phyloP scores from a whole-genome alignment of 768 basidiomycete species.

The Lactarius hengduanensis region DNA sequence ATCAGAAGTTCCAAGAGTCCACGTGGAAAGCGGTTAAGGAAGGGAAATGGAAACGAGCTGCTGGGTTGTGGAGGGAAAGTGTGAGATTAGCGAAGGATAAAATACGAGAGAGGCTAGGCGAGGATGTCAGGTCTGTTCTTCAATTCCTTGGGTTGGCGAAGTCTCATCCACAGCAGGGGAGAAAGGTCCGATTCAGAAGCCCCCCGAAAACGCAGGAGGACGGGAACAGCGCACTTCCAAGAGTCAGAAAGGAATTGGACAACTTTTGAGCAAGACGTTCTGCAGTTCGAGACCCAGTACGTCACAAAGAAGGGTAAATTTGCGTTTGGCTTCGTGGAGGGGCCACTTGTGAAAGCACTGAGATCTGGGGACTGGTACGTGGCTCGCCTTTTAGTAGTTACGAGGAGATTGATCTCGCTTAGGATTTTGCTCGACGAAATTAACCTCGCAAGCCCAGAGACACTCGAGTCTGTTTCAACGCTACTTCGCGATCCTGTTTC shows the following conservation, averaged over 20 bases:
- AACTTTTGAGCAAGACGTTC: constrained; percentile 62
- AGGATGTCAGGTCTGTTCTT: constrained; percentile 32
- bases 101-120: constrained; percentile 42
- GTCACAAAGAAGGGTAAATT: constrained; percentile 87
- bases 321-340: constrained; percentile 94
- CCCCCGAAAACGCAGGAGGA: constrained; percentile 71
- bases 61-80: constrained; percentile 82
- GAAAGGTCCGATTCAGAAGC: constrained; percentile 38
- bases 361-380: constrained; percentile 84
- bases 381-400: neutral
- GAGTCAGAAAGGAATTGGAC: constrained; percentile 61
- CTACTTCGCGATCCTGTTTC: constrained; percentile 81
- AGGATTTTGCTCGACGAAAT: constrained; percentile 97
- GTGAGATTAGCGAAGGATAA: constrained; percentile 65
- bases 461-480: constrained; percentile 88
- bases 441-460: constrained; percentile 92
- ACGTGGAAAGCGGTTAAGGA: constrained; percentile 80
- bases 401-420: neutral
- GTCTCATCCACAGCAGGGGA: constrained; percentile 9
- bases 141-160: neutral
- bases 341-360: constrained; percentile 89
- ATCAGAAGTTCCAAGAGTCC: constrained; percentile 79
- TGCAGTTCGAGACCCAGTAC: constrained; percentile 84
- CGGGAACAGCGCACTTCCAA: constrained; percentile 44
- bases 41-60: constrained; percentile 81